Conservation (phyloP, 176 grass and related monocot genomes). For the Panicum miliaceum region DNA sequence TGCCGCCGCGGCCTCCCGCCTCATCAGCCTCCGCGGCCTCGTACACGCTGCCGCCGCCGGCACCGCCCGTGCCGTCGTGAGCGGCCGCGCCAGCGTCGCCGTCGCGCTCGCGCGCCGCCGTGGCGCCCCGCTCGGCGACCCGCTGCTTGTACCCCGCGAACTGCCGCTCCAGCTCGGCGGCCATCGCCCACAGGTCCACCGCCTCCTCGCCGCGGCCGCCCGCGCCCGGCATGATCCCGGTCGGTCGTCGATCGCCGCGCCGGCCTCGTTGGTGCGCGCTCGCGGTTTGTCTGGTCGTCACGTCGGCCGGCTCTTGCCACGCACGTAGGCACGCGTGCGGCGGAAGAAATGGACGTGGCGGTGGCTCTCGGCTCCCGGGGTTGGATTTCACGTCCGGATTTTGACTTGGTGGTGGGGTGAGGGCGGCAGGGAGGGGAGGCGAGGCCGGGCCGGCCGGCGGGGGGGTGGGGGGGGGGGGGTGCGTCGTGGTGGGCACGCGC, state of each 20-base stretch:
- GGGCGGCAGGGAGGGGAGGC: neutral
- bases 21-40: neutral
- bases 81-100: neutral
- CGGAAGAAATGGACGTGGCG: neutral
- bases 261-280: neutral
- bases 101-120: neutral
- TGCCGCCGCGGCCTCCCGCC: neutral
- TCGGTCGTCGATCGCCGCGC: neutral
- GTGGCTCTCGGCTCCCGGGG: neutral
- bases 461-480: neutral
- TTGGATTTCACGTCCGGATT: constrained; percentile 12
- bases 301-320: neutral
- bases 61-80: neutral
- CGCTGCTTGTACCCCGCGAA: constrained; percentile 77
- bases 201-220: neutral
- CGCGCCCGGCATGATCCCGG: constrained; percentile 31
- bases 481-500: constrained; percentile 31
- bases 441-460: neutral
- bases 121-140: neutral
- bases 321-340: neutral
- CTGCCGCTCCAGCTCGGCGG: constrained; percentile 70
- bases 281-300: neutral
- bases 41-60: neutral
- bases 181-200: constrained; percentile 68
- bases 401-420: constrained; percentile 1